Evolutionary conservation across 139 green algal genomes (phyloP), one percentile per base, ranked within the genome.

Genomic region (Coelastrella sp.): DNA sequence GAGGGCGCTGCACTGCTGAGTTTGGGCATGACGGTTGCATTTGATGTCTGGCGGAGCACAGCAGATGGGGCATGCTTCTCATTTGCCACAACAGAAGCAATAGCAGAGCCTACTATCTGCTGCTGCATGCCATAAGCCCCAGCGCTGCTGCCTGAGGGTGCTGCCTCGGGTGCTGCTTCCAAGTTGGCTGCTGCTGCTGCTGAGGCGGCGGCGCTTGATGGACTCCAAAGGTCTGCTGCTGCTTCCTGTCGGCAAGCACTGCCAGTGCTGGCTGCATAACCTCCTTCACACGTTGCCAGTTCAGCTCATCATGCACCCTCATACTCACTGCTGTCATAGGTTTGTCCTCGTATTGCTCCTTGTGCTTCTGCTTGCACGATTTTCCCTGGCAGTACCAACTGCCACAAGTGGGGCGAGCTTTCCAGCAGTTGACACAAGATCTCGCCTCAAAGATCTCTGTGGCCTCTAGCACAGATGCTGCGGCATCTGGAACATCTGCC

Each of bases 401-500:
- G 35, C 68, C 68, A 23, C 45, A 59, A 5, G 38, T 57, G 5
- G 68, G 68, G 19, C 68, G 68, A 6, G 37, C 8, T 38, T 34
- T 37, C 68, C 68, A 77, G 68, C 68, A 77, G 68, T 13, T 15
- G 4, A 48, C 45, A 48, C 68, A 77, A n/a, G 38, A 59, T n/a
- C 68, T 30, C 19, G 38, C 68, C 27, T 45, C 23, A 25, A 57
- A 77, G 8, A 38, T 21, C 11, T 27, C 37, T 6, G 11, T 77
- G 21, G 68, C 68, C 68, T 77, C 23, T 1, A 59, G 5, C 0
- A 59, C 21, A 23, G 23, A 23, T 57, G 68, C 68, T 34, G 45
- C 27, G 2, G 27, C 68, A 23, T 59, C 23, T 13, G 68, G 68
- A 7, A 38, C 38, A 8, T 15, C n/a, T 30, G 43, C 38, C 68